Base-by-base conservation (phyloP, 495 filamentous ascomycete genomes). In the Emericellopsis terricola region DNA sequence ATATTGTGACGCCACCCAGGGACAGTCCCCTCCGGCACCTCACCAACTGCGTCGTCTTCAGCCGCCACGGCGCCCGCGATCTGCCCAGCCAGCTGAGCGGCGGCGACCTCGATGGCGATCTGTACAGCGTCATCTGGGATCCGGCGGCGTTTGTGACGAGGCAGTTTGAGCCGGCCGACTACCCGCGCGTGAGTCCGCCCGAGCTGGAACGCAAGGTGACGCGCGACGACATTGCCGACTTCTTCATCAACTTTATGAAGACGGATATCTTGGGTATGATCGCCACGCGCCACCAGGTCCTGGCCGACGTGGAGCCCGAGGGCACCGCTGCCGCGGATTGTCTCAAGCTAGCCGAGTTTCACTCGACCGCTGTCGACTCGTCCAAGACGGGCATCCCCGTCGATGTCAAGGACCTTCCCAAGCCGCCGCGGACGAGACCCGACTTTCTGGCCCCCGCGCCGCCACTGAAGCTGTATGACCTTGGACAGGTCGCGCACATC, bases 31-130 rank as follows among this genome's bases (percentile, higher is more conserved):
- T 89, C 2, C 37, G 45, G 0, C 41, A 54, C 1, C 55, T 81
- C 2, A 53, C 57, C 8, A 89, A 89, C 44, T 81, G 80, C 37
- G 61, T 92, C n/a, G 69, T 78, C 3, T 89, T 92, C 47, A 78
- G 71, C 32, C 66, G 68, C 40, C 55, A 70, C 15, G 83, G 83
- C 0, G 29, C 44, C 2, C 65, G 82, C 18, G 81, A 86, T 45
- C 56, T 89, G 0, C 81, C 83, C 1, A 83, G 76, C 38, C 63
- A 73, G 43, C 64, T 89, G 0, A 72, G 73, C 18, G 82, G 83
- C 0, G 83, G 83, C 11, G 83, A 89, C 54, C 60, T 92, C 1
- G 83, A 92, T 40, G 83, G 82, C 0, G 81, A 86, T 50, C 48
- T 76, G 1, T 92, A 76, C 44, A 72, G 82, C 38, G 53, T 89